Evolutionary conservation across 345 rosid species (phyloP).

Genomic region (Orychophragmus violaceus): DNA sequence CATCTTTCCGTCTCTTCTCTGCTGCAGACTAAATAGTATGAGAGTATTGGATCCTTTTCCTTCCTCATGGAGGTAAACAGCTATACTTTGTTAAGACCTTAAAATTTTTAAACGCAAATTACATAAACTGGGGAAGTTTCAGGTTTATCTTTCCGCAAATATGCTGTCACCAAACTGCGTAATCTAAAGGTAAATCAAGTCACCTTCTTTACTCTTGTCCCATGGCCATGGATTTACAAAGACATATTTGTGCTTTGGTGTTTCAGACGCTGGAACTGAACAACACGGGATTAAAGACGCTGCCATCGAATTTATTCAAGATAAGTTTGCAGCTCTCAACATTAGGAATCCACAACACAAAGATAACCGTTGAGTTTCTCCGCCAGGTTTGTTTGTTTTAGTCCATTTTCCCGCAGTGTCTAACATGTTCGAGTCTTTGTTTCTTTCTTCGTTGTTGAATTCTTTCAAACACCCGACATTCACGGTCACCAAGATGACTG

Average conservation of each 20-base stretch:
- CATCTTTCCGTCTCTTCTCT: neutral
- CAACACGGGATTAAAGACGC: conserved; percentile 63
- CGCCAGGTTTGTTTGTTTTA: conserved; percentile 51
- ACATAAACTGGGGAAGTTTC: conserved; percentile 16
- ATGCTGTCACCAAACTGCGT: conserved; percentile 50
- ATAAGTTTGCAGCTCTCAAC: conserved; percentile 62
- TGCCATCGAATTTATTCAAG: conserved; percentile 58
- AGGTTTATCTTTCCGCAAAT: conserved; percentile 91
- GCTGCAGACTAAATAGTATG: conserved; percentile 45
- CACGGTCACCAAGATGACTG: too few species aligned
- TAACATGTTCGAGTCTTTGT: neutral
- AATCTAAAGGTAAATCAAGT: conserved; percentile 54
- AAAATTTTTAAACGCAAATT: neutral
- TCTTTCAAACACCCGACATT: too few species aligned
- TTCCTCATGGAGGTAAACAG: conserved; percentile 64
- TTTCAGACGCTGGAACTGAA: conserved; percentile 59
- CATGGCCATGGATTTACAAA: neutral
- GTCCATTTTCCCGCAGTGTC: neutral
- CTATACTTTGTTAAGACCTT: neutral
- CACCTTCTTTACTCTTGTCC: neutral
- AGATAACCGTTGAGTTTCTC: conserved; percentile 66
- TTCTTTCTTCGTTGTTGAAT: neutral
- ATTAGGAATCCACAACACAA: conserved; percentile 81
- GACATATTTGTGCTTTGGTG: neutral
- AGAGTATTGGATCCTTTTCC: conserved; percentile 45